phyloP scores from a whole-genome alignment of 192 early-diverging fungal genomes.

The Backusella luteola region DNA sequence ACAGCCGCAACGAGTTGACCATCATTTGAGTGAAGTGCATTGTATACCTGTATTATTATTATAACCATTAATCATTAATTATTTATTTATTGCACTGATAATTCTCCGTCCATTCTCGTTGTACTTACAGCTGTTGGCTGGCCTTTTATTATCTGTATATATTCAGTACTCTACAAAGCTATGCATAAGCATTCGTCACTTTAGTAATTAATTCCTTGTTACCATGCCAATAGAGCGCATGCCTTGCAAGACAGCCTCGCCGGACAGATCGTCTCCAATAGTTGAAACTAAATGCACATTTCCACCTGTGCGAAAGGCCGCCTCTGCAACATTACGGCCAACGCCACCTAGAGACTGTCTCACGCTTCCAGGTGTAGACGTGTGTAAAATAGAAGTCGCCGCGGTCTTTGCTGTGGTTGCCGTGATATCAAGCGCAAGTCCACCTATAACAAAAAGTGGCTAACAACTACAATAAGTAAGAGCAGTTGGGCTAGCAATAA shows the following conservation, averaged over 20 bases:
- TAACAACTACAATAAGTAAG: not conserved
- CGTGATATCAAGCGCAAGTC: constrained; percentile 83
- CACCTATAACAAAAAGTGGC: constrained; percentile 72
- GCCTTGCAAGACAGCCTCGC: constrained; percentile 49
- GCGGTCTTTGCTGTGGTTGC: constrained; percentile 35
- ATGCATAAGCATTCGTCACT: constrained; percentile 5
- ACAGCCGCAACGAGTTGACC: constrained; percentile 81
- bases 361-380: constrained; percentile 75
- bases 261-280: constrained; percentile 74
- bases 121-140: constrained; percentile 55
- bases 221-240: constrained; percentile 61
- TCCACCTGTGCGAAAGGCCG: constrained; percentile 61
- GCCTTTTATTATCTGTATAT: constrained; percentile 29
- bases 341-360: constrained; percentile 81
- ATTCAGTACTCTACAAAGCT: constrained; percentile 24
- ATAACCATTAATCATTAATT: not conserved
- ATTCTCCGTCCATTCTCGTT: too few relatives aligned
- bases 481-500: not conserved
- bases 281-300: constrained; percentile 58
- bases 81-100: constrained; percentile 30
- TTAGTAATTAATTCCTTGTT: not conserved
- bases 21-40: constrained; percentile 64
- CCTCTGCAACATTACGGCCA: constrained; percentile 89
- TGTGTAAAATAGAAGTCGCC: constrained; percentile 39
- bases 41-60: constrained; percentile 55